phyloP scores from a whole-genome alignment of 2,329 filamentous ascomycete genomes.

The Claviceps digitariae region DNA sequence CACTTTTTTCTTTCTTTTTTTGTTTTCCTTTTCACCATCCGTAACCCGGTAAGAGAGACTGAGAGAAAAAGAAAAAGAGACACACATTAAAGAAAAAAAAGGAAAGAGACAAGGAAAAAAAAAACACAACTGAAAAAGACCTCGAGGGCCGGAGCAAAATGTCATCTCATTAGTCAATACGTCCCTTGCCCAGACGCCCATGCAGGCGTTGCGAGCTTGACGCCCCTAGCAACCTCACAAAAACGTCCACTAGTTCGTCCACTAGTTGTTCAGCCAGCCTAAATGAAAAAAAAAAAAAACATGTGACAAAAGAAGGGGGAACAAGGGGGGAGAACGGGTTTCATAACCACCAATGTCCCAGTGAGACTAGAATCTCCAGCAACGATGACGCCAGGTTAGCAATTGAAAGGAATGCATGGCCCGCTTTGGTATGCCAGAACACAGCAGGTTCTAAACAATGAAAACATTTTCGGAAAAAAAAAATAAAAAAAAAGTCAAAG shows the following conservation, averaged over 20 bases:
- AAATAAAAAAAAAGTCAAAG: background rate
- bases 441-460: background rate
- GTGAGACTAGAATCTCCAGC: background rate
- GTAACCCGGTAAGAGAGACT: background rate
- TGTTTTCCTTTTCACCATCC: background rate
- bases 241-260: background rate
- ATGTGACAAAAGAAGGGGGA: background rate
- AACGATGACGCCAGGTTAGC: background rate
- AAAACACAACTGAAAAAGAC: background rate
- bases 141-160: background rate
- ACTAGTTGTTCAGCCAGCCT: no score
- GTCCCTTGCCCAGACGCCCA: background rate
- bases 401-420: background rate
- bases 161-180: background rate
- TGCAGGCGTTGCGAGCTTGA: background rate
- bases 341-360: background rate
- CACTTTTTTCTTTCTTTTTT: background rate
- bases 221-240: background rate
- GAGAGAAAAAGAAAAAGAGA: background rate
- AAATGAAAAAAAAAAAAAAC: background rate
- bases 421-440: background rate
- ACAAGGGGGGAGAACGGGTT: background rate
- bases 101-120: background rate
- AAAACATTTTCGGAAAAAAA: background rate
- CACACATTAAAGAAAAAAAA: background rate